Evolutionary conservation across 352 stramenopile species (phyloP).

Genomic region (Pythium phragmiticola): DNA sequence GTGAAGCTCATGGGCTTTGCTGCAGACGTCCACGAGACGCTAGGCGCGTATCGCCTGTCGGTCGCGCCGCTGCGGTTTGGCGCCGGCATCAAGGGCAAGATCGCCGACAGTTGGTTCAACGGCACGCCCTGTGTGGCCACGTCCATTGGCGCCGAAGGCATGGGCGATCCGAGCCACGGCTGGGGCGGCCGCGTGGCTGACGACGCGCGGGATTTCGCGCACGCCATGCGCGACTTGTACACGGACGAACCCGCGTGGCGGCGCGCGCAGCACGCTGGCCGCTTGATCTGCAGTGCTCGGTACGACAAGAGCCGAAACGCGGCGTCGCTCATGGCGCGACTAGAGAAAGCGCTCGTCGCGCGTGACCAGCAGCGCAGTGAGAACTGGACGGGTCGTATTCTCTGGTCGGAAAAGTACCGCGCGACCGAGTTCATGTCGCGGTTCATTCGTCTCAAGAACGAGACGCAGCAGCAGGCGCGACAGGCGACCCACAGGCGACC

Average conservation of each 20-base stretch:
- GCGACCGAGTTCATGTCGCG: slow-evolving; percentile 85
- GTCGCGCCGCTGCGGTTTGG: slow-evolving; percentile 92
- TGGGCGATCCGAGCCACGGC: slow-evolving; percentile 27
- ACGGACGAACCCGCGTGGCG: slow-evolving; percentile 39
- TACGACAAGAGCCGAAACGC: slow-evolving; percentile 57
- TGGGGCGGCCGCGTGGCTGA: slow-evolving; percentile 66
- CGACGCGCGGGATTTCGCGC: slow-evolving; percentile 39
- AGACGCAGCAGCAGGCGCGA: slow-evolving; percentile 7
- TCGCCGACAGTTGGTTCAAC: slow-evolving; percentile 91
- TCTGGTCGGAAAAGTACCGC: slow-evolving; percentile 82
- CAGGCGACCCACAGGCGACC: neutral
- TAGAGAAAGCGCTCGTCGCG: slow-evolving; percentile 41
- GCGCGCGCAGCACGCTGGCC: slow-evolving; percentile 31
- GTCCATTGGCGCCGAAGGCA: slow-evolving; percentile 88
- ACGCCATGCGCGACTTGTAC: slow-evolving; percentile 49
- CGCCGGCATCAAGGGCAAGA: slow-evolving; percentile 95
- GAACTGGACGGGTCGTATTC: slow-evolving; percentile 79
- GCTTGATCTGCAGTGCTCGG: slow-evolving; percentile 31
- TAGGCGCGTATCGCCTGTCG: slow-evolving; percentile 69
- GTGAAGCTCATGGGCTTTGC: slow-evolving; percentile 84
- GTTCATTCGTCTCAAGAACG: slow-evolving; percentile 79
- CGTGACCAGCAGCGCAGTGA: slow-evolving; percentile 28
- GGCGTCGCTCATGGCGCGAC: slow-evolving; percentile 43
- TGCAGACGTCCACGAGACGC: slow-evolving; percentile 62
- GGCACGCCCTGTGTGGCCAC: slow-evolving; percentile 90